Evolutionary conservation across 2,329 filamentous ascomycete species (phyloP), one percentile per base, ranked within the genome.

Genomic region (Didymella exigua): DNA sequence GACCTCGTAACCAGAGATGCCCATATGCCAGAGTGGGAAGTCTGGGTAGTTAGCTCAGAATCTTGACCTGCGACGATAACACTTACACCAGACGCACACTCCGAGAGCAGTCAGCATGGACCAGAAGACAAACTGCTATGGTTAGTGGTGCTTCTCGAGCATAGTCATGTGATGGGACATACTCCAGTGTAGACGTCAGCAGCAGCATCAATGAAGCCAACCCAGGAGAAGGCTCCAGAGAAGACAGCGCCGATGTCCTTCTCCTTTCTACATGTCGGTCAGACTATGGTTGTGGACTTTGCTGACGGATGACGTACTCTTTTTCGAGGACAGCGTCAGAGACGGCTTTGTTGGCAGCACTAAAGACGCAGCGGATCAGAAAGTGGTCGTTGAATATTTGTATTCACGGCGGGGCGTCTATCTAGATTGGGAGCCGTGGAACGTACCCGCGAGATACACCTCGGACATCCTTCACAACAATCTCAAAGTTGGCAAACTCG

Each of bases 1-100:
- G 37, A 87, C 89, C 77, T 99, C 95, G 71, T 95, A 99, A 59
- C 95, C 95, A 4, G 93, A 98, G 57, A 99, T 96, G 24, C 95
- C 95, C 95, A 99, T 99, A 74, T 97, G 87, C 95, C 95, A 99
- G 10, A 99, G 84, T 13, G 95, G 95, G 74, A 99, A 99, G 76
- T 96, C 89, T 91, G 59, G 19, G 2, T 30, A 14, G 53, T 73
- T 43, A 71, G 68, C 29, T 29, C 4, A 1, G 26, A 49, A 10
- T 16, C 10, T 18, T n/a, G 4, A 14, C 23, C 6, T 33, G 14
- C 19, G 13, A 19, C 7, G 16, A 9, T 11, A 9, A 13, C 14
- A 84, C 89, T 84, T 86, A 91, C 89, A 99, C 95, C 95, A 99
- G 38, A 99, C 89, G 36, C 90, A 82, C 38, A 99, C 81, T 23